Evolutionary conservation across 2,329 filamentous ascomycete species (phyloP), one percentile per base, ranked within the genome.

Genomic region (Fusarium aywerte): DNA sequence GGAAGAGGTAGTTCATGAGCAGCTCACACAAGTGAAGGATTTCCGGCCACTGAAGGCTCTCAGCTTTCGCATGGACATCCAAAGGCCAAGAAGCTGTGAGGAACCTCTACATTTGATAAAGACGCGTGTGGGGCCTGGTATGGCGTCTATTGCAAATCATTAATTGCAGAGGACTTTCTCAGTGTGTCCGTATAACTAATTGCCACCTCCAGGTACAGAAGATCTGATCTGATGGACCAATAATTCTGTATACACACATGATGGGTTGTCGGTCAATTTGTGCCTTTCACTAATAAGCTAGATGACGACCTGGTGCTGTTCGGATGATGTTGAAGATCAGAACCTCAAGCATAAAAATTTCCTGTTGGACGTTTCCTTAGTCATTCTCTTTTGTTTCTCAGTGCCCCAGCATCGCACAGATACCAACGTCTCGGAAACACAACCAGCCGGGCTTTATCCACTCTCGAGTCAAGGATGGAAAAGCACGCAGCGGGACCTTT

Each of bases 381-480:
- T 38, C 21, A n/a, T 23, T 36, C 31, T 27, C 20, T 50, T 55
- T 63, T 45, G 35, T 58, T 63, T 25, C 29, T 29, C 33, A 15
- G 33, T 31, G 62, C 38, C 54, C 58, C 33, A 51, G 44, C 36
- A 58, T 60, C 32, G 51, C 57, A 65, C 55, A 70, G 67, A 66
- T 72, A 72, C 70, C 68, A 64, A 69, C 60, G 73, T 73, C 44
- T 71, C 71, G 71, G 71, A 73, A 73, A 72, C 69, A 68, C 57
- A 58, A 60, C 62, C 62, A 73, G 65, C 70, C 70, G 69, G 62
- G 42, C 61, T 49, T 65, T 56, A 68, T 64, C 71, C 71, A 73
- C 70, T 63, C 48, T 58, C 36, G 38, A 40, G 57, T 60, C 68
- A 65, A 72, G 55, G 58, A 43, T 42, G 21, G 48, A 39, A 42